Percentiles rank a stretch among this genome's conserved stretches.
Evolutionary conservation across 768 basidiomycete genomes (phyloP).

Genomic region (Pulveroboletus sp.): DNA sequence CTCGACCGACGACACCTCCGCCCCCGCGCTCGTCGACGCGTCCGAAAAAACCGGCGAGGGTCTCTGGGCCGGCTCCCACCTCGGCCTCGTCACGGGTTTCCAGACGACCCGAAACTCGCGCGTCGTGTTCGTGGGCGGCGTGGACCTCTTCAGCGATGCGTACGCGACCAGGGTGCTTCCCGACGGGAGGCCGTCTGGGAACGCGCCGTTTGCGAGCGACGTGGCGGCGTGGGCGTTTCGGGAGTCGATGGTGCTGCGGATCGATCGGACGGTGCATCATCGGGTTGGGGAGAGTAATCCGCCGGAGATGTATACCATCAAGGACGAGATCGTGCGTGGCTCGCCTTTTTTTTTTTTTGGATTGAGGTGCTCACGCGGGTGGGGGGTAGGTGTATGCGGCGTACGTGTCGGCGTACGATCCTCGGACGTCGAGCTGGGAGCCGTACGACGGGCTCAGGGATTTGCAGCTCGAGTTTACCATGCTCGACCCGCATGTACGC

Average conservation of each 20-base stretch:
- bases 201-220: conserved; percentile 68
- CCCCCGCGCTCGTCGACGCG: conserved; percentile 65
- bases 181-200: conserved; percentile 64
- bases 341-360: conserved; percentile 1
- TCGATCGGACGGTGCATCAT: conserved; percentile 72
- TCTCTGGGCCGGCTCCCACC: conserved; percentile 74
- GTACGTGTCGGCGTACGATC: conserved; percentile 66
- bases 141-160: conserved; percentile 75
- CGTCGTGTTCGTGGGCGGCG: conserved; percentile 76
- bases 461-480: conserved; percentile 93
- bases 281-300: conserved; percentile 58
- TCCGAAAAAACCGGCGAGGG: conserved; percentile 74
- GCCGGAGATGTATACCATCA: conserved; percentile 76
- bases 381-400: conserved; percentile 78
- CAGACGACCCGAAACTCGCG: conserved; percentile 78
- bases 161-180: conserved; percentile 60
- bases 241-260: conserved; percentile 73
- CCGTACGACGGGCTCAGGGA: conserved; percentile 72
- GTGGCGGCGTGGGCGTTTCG: conserved; percentile 90
- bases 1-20: conserved; percentile 49
- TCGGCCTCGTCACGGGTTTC: conserved; percentile 83
- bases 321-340: conserved; percentile 70
- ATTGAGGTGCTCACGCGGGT: too few relatives aligned
- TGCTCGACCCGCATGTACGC: conserved; percentile 97
- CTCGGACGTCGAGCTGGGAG: conserved; percentile 55